Evolutionary conservation across 1,284 basidiomycete genomes (phyloP).

Genomic region (Chalciporus sp.): DNA sequence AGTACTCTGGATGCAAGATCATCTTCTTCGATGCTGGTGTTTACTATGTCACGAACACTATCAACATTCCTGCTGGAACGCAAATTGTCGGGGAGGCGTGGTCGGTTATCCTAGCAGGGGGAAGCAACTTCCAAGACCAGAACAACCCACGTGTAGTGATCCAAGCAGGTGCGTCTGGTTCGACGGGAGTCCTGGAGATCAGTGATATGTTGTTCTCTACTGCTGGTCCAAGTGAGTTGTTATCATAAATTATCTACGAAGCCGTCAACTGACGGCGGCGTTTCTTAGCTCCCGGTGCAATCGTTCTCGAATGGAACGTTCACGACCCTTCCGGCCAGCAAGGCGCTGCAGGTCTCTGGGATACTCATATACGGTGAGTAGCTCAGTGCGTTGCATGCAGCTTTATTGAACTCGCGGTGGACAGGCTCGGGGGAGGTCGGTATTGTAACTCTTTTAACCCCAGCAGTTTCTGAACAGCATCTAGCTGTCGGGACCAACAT

Average conservation of each 20-base stretch:
- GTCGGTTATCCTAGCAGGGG: conserved; percentile 52
- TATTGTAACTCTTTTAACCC: neutral
- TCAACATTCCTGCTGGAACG: conserved; percentile 56
- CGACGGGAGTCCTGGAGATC: conserved; percentile 45
- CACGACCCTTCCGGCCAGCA: conserved; percentile 47
- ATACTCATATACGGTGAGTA: conserved; percentile 56
- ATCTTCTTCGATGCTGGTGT: conserved; percentile 54
- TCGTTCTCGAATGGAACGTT: conserved; percentile 60
- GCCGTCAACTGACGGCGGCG: neutral
- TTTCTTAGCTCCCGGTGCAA: conserved; percentile 47
- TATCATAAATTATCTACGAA: neutral
- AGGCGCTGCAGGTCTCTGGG: conserved; percentile 56
- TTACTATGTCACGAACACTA: conserved; percentile 54
- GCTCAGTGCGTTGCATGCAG: conserved; percentile 16
- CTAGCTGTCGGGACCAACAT: conserved; percentile 38
- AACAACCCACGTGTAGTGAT: conserved; percentile 45
- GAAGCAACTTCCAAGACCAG: conserved; percentile 44
- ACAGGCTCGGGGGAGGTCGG: conserved; percentile 31
- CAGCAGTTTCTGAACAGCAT: neutral
- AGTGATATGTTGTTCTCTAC: conserved; percentile 50
- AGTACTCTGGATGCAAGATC: conserved; percentile 55
- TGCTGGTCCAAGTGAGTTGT: conserved; percentile 38
- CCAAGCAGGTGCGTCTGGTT: conserved; percentile 42
- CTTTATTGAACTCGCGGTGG: neutral
- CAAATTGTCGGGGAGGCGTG: conserved; percentile 58